Conservation (phyloP, 202 grass and related monocot genomes). For the Tripidium arundinaceum region DNA sequence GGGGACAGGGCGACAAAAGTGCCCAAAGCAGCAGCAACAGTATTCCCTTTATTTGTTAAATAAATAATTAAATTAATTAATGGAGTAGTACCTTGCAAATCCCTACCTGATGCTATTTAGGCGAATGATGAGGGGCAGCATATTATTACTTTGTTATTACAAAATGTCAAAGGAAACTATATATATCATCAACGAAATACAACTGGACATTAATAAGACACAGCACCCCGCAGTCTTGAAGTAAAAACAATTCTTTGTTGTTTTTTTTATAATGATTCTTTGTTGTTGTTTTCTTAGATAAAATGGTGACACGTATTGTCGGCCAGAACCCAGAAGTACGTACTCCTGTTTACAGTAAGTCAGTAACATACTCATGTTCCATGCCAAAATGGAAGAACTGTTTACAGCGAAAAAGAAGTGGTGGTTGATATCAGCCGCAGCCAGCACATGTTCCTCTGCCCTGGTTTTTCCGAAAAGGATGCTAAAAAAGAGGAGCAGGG, state of each 20-base stretch:
- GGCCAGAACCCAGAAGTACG: no score
- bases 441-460: no score
- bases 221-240: neutral
- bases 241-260: no score
- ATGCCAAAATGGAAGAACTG: no score
- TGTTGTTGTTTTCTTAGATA: no score
- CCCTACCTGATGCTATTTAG: constrained; percentile 12
- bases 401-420: no score
- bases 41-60: neutral
- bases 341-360: no score
- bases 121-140: neutral
- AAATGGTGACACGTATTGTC: no score
- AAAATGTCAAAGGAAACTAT: neutral
- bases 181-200: neutral
- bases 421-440: no score
- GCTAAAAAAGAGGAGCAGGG: neutral
- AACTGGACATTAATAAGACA: neutral
- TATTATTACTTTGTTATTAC: neutral
- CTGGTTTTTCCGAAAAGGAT: no score
- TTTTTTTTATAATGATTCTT: no score
- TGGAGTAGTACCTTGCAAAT: neutral
- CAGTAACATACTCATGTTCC: no score
- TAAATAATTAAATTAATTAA: neutral
- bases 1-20: constrained; percentile 23
- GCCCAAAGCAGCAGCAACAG: constrained; percentile 2